A percentile compares a stretch with the other conserved stretches of the same genome.
Evolutionary conservation across 1,284 basidiomycete genomes (phyloP).

Genomic region (Rhodotorula sp.): DNA sequence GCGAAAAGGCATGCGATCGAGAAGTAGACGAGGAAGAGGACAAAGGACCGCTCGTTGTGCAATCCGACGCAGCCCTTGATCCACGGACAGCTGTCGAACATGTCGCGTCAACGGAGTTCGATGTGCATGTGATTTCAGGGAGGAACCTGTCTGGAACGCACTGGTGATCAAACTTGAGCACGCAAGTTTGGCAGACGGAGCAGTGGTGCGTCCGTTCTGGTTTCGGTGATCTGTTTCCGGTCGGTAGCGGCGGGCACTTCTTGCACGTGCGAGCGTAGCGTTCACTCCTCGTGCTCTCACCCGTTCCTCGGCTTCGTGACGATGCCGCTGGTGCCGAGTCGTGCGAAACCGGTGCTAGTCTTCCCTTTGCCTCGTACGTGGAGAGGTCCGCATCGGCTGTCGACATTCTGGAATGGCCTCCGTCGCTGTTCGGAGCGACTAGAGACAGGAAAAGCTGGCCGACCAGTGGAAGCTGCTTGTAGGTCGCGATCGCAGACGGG

Average conservation of each 20-base stretch:
- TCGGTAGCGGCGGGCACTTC: slow-evolving; percentile 48
- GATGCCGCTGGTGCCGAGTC: background rate
- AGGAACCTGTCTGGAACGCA: slow-evolving; percentile 48
- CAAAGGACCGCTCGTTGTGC: slow-evolving; percentile 92
- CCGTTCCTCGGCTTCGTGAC: background rate
- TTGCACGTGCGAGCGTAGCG: slow-evolving; percentile 36
- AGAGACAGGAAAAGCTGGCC: slow-evolving; percentile 2
- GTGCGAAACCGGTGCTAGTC: too few species aligned
- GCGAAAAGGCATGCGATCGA: slow-evolving; percentile 34
- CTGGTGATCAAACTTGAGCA: slow-evolving; percentile 95
- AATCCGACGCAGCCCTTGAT: slow-evolving; percentile 77
- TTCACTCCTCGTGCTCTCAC: background rate
- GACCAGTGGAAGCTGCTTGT: background rate
- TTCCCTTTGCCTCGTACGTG: background rate
- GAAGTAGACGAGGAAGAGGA: slow-evolving; percentile 76
- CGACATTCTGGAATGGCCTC: too few species aligned
- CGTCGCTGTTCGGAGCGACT: background rate
- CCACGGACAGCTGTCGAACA: slow-evolving; percentile 59
- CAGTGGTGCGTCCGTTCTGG: slow-evolving; percentile 98
- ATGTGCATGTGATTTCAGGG: too few species aligned
- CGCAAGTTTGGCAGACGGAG: slow-evolving; percentile 83
- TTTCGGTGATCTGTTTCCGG: slow-evolving; percentile 60
- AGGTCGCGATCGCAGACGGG: slow-evolving; percentile 3
- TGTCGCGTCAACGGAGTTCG: too few species aligned
- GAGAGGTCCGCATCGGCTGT: background rate